phyloP scores from a whole-genome alignment of 2,329 filamentous ascomycete genomes.

The Colletotrichum karsti region DNA sequence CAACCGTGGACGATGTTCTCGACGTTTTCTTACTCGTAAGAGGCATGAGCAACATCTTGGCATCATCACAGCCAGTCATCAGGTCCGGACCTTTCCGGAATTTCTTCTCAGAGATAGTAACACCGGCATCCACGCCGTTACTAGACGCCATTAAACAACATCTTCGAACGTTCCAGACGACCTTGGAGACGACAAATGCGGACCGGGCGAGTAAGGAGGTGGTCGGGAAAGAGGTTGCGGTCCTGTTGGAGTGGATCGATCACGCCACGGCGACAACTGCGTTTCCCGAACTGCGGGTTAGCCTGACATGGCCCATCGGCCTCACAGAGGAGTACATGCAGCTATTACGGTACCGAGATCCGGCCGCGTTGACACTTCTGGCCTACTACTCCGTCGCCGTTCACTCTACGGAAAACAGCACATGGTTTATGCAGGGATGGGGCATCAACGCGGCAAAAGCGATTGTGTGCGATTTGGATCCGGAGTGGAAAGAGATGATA shows the following conservation, averaged over 20 bases:
- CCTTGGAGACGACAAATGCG: background rate
- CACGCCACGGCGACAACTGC: conserved; percentile 22
- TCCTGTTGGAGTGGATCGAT: conserved; percentile 15
- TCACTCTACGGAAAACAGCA: conserved; percentile 27
- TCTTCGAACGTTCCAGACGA: background rate
- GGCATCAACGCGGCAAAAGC: conserved; percentile 17
- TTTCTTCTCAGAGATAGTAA: conserved; percentile 29
- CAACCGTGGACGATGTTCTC: conserved; percentile 39
- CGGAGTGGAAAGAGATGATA: conserved; percentile 21
- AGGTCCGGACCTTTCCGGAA: conserved; percentile 31
- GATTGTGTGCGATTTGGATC: conserved; percentile 10
- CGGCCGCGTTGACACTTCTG: conserved; percentile 31
- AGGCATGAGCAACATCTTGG: conserved; percentile 41
- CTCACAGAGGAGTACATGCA: conserved; percentile 32
- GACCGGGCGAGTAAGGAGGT: background rate
- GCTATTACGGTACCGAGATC: conserved; percentile 30
- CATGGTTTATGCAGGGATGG: conserved; percentile 32
- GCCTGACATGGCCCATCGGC: conserved; percentile 33
- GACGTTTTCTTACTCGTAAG: conserved; percentile 41
- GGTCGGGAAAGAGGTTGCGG: background rate
- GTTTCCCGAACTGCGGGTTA: conserved; percentile 32
- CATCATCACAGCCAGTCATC: conserved; percentile 33
- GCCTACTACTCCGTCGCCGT: conserved; percentile 35
- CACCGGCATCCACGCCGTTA: conserved; percentile 13
- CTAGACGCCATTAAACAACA: conserved; percentile 7